phyloP scores from a whole-genome alignment of 2,329 filamentous ascomycete genomes.

The Arachnomyces sp. region DNA sequence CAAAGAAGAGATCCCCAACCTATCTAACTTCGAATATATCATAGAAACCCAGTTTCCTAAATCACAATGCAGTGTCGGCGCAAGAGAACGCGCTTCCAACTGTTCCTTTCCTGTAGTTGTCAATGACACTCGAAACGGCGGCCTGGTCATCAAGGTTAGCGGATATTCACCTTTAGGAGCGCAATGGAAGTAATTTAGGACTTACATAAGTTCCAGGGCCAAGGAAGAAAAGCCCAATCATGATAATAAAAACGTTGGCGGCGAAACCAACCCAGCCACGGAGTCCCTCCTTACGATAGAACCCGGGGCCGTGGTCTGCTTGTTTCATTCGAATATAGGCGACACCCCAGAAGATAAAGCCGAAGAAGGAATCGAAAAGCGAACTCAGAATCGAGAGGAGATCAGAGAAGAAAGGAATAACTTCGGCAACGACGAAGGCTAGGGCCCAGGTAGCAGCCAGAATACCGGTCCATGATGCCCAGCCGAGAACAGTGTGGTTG shows the following conservation, averaged over 20 bases:
- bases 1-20: too few relatives aligned
- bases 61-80: slow-evolving; percentile 37
- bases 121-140: slow-evolving; percentile 43
- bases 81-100: slow-evolving; percentile 71
- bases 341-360: slow-evolving; percentile 75
- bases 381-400: slow-evolving; percentile 52
- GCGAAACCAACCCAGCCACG: slow-evolving; percentile 35
- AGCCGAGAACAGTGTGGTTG: slow-evolving; percentile 72
- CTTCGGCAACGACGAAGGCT: slow-evolving; percentile 86
- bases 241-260: slow-evolving; percentile 65
- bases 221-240: slow-evolving; percentile 71
- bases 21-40: too few relatives aligned
- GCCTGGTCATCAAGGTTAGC: slow-evolving; percentile 22
- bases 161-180: slow-evolving; percentile 8
- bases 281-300: slow-evolving; percentile 34
- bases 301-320: slow-evolving; percentile 32
- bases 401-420: slow-evolving; percentile 88
- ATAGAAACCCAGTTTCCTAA: neutral
- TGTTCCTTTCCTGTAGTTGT: slow-evolving; percentile 56
- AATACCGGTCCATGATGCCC: slow-evolving; percentile 69
- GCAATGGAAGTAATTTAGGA: slow-evolving; percentile 9
- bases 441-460: slow-evolving; percentile 64
- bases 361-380: slow-evolving; percentile 70
- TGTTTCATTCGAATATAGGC: slow-evolving; percentile 39
- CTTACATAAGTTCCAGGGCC: slow-evolving; percentile 67